These are phyloP conservation scores for Halocafeteria seosinensis DNA, from an alignment of 108 stramenopile species.

Conservation along the genomic window DNA sequence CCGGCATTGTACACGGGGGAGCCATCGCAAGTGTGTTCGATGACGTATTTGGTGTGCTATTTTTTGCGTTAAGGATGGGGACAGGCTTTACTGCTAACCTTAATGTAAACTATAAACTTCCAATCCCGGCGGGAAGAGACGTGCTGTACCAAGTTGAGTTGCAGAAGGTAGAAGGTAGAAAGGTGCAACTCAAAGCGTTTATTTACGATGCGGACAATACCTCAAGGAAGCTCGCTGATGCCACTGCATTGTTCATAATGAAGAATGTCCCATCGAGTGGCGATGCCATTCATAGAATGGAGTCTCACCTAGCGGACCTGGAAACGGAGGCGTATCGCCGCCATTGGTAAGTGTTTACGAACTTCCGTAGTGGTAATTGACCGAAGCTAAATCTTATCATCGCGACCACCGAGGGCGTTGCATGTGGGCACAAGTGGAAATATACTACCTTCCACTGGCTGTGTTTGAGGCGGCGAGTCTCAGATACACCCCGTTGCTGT, in stretches of 20 bases:
- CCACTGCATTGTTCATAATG: not conserved
- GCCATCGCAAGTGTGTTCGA: not conserved
- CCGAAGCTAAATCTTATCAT: no score
- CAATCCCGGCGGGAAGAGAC: not conserved
- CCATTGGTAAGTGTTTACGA: no score
- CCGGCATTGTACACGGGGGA: slow-evolving; percentile 14
- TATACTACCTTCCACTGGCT: no score
- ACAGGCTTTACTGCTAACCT: slow-evolving; percentile 11
- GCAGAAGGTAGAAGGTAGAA: not conserved
- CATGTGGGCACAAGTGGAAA: no score
- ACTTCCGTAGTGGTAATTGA: no score
- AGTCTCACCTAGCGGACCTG: no score
- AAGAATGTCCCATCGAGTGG: not conserved
- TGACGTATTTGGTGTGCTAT: slow-evolving; percentile 12
- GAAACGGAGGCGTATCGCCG: no score
- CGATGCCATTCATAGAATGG: no score
- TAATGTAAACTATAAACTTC: not conserved
- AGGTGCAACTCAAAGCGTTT: not conserved
- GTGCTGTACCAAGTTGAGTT: not conserved
- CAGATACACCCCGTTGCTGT: no score
- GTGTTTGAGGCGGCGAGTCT: no score
- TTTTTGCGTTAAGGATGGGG: not conserved
- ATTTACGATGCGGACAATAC: not conserved
- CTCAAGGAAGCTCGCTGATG: not conserved
- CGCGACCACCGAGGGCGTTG: no score